Evolutionary conservation across 1,284 basidiomycete species (phyloP).

Genomic region (Blastosporella zonata): DNA sequence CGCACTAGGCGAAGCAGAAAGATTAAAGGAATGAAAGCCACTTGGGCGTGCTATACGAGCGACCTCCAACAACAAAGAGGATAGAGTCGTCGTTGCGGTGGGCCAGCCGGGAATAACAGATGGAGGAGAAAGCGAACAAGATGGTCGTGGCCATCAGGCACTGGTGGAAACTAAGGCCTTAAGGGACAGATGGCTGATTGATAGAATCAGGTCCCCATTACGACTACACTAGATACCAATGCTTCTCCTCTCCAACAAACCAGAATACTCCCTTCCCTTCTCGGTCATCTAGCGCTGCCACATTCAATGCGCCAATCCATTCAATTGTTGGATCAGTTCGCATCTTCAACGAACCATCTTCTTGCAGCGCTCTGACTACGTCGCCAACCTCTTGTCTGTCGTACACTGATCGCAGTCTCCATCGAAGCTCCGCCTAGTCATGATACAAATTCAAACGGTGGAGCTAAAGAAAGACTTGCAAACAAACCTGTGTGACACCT

Average conservation of each 20-base stretch:
- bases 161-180: background rate
- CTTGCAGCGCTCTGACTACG: constrained; percentile 52
- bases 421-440: constrained; percentile 60
- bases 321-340: constrained; percentile 25
- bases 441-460: constrained; percentile 1
- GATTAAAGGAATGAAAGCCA: constrained; percentile 39
- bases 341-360: constrained; percentile 45
- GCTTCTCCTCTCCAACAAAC: constrained; percentile 36
- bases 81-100: constrained; percentile 25
- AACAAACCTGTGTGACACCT: constrained; percentile 68
- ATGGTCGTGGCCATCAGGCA: background rate
- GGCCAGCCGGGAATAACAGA: constrained; percentile 48
- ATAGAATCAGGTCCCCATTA: constrained; percentile 1
- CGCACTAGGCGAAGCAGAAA: constrained; percentile 20
- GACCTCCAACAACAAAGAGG: constrained; percentile 18
- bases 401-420: constrained; percentile 63
- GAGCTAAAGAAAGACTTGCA: constrained; percentile 1
- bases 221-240: constrained; percentile 53
- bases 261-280: constrained; percentile 47
- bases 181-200: constrained; percentile 2
- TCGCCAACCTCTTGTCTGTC: constrained; percentile 76
- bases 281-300: constrained; percentile 40
- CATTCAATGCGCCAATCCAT: constrained; percentile 23
- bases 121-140: constrained; percentile 24
- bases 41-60: constrained; percentile 38